phyloP scores from a whole-genome alignment of 2,329 filamentous ascomycete species.

The Chaetomiaceae sp. region DNA sequence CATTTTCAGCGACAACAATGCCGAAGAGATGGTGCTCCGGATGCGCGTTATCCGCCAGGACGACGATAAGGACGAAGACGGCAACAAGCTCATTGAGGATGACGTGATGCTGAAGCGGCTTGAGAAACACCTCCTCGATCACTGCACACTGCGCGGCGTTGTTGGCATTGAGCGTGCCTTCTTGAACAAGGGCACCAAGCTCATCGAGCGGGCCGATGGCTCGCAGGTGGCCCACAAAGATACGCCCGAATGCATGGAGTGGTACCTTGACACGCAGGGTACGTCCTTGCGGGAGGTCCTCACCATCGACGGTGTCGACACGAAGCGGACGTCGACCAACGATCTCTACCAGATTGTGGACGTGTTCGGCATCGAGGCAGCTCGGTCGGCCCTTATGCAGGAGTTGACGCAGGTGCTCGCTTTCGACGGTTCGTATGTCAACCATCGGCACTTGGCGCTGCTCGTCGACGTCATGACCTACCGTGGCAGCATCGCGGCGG shows the following conservation, averaged over 20 bases:
- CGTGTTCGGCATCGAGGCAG: conserved; percentile 94
- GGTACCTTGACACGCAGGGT: conserved; percentile 93
- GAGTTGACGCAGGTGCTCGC: conserved; percentile 90
- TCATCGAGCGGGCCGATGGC: conserved; percentile 63
- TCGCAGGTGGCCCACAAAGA: conserved; percentile 67
- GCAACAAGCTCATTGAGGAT: conserved; percentile 60
- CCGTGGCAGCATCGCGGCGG: conserved; percentile 86
- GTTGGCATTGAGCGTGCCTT: conserved; percentile 85
- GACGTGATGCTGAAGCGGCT: conserved; percentile 91
- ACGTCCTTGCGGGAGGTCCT: conserved; percentile 81
- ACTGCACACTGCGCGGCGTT: conserved; percentile 85
- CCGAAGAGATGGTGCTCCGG: conserved; percentile 89
- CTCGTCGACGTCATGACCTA: conserved; percentile 98
- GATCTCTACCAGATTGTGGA: conserved; percentile 92
- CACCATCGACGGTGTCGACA: conserved; percentile 80
- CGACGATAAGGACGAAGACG: conserved; percentile 67
- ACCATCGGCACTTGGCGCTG: conserved; percentile 92
- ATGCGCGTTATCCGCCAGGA: conserved; percentile 70
- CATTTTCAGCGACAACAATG: conserved; percentile 97
- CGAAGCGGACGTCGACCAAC: conserved; percentile 83
- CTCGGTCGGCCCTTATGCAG: conserved; percentile 75
- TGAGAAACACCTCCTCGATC: conserved; percentile 85
- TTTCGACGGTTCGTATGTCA: conserved; percentile 99
- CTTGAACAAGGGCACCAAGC: conserved; percentile 71
- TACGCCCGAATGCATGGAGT: conserved; percentile 74